phyloP scores from a whole-genome alignment of 306 rosid genomes.

The Crotalaria pallida region DNA sequence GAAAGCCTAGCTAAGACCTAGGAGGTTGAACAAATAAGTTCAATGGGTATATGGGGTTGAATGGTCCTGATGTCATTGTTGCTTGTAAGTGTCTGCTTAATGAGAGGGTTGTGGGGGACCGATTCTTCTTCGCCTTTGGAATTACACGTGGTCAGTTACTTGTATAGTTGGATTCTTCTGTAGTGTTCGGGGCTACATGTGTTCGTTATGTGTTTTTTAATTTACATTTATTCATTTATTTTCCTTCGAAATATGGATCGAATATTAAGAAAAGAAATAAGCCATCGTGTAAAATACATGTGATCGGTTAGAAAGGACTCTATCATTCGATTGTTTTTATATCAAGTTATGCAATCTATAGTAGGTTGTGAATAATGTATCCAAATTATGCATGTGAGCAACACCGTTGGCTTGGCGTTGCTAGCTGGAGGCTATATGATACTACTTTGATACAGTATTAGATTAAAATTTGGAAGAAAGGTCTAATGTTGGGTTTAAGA shows the following conservation, averaged over 20 bases:
- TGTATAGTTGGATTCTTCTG: constrained; percentile 5
- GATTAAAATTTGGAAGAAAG: constrained; percentile 13
- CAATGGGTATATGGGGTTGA: constrained; percentile 2
- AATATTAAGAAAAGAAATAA: not conserved
- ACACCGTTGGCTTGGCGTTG: not conserved
- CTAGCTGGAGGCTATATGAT: not conserved
- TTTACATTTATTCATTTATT: not conserved
- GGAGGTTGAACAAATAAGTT: constrained; percentile 13
- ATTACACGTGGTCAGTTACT: constrained; percentile 7
- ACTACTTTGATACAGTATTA: not conserved
- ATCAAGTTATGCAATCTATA: not conserved
- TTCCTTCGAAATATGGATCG: not conserved
- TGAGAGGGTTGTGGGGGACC: constrained; percentile 9
- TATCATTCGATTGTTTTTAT: not conserved
- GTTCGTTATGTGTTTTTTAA: not conserved
- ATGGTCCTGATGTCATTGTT: not conserved
- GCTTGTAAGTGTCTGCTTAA: constrained; percentile 8
- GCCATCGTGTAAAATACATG: not conserved
- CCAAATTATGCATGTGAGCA: not conserved
- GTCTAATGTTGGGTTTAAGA: constrained; percentile 7
- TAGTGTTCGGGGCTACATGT: not conserved
- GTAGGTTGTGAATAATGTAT: not conserved
- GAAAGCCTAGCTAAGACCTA: not conserved
- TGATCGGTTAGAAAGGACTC: not conserved
- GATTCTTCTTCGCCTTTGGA: not conserved